phyloP scores from a whole-genome alignment of 768 basidiomycete genomes.

The Mycena kentingensis region DNA sequence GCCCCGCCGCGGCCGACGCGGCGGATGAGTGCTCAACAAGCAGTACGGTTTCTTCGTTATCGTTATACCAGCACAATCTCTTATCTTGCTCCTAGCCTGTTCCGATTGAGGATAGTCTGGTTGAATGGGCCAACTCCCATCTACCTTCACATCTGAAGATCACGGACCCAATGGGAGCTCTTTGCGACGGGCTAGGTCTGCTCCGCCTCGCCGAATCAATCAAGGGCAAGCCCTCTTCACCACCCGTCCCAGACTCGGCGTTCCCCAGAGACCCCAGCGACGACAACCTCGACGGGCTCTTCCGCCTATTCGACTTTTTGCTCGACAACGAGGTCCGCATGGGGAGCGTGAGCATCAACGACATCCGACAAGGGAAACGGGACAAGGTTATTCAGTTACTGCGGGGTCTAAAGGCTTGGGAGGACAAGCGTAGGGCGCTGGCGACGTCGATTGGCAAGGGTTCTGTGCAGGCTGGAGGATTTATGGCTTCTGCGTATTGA shows the following conservation, averaged over 20 bases:
- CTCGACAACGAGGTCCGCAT: conserved; percentile 91
- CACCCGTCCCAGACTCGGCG: conserved; percentile 75
- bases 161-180: conserved; percentile 42
- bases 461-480: conserved; percentile 37
- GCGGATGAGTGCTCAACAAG: conserved; percentile 19
- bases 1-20: conserved; percentile 61
- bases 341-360: conserved; percentile 91
- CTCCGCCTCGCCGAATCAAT: conserved; percentile 85
- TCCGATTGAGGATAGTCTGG: conserved; percentile 52
- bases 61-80: neutral
- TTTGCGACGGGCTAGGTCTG: conserved; percentile 73
- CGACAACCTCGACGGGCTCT: conserved; percentile 85
- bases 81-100: conserved; percentile 21
- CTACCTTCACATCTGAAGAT: conserved; percentile 68
- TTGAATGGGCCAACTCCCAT: conserved; percentile 89
- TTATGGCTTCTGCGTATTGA: conserved; percentile 33
- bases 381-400: conserved; percentile 83
- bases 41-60: conserved; percentile 17
- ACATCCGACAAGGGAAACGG: conserved; percentile 79
- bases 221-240: conserved; percentile 63
- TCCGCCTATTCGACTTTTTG: conserved; percentile 88
- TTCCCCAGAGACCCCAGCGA: conserved; percentile 71
- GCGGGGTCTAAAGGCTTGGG: conserved; percentile 75
- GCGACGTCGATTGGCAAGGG: conserved; percentile 53
- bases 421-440: conserved; percentile 68